Percentiles rank a stretch among this genome's conserved stretches.
Conservation (phyloP, 768 basidiomycete species). For the Amanita subjunquillea region DNA sequence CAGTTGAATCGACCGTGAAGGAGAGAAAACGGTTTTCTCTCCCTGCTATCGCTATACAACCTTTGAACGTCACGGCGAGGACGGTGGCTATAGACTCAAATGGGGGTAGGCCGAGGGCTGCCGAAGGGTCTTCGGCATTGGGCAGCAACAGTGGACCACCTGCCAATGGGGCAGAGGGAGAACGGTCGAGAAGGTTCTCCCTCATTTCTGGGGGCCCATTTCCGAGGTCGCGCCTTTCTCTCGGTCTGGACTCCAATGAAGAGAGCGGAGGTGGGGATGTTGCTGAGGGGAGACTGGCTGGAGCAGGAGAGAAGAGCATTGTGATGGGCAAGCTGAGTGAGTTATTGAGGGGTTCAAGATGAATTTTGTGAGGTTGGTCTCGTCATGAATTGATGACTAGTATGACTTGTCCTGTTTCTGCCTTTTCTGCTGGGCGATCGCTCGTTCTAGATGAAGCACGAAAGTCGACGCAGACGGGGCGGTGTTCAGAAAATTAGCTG, state of each 20-base stretch:
- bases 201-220: conserved; percentile 37
- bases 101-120: background rate
- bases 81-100: conserved; percentile 16
- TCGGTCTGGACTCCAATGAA: background rate
- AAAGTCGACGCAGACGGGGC: too few relatives aligned
- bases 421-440: too few relatives aligned
- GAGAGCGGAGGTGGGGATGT: background rate
- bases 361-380: too few relatives aligned
- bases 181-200: conserved; percentile 40
- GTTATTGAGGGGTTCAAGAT: conserved; percentile 17
- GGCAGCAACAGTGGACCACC: conserved; percentile 1
- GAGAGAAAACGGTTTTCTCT: conserved; percentile 63
- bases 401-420: too few relatives aligned
- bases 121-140: conserved; percentile 14
- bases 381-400: too few relatives aligned
- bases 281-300: background rate
- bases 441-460: too few relatives aligned
- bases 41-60: conserved; percentile 70
- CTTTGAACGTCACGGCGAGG: conserved; percentile 54
- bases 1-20: conserved; percentile 22
- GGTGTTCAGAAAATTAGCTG: too few relatives aligned
- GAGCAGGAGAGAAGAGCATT: conserved; percentile 2
- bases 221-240: background rate
- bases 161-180: conserved; percentile 3
- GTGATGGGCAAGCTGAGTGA: conserved; percentile 1